Conservation (phyloP, 2,329 filamentous ascomycete genomes). For the Aspergillus phoenicis region DNA sequence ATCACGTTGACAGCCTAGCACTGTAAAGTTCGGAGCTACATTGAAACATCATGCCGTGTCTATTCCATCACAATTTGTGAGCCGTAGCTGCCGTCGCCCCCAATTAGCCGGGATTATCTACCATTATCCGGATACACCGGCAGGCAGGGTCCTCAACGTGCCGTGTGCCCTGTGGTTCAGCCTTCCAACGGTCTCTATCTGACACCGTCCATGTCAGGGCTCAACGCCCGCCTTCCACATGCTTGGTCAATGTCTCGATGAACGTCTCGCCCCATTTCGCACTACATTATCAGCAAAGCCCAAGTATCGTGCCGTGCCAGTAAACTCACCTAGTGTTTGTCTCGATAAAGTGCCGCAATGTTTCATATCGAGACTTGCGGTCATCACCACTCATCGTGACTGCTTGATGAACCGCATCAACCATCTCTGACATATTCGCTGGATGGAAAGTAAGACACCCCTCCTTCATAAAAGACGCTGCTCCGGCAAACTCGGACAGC, state of each 20-base stretch:
- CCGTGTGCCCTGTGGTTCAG: too few species aligned
- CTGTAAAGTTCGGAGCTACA: too few species aligned
- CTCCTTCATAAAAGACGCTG: slow-evolving; percentile 78
- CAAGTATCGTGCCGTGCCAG: background rate
- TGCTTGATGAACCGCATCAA: slow-evolving; percentile 81
- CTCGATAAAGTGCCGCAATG: slow-evolving; percentile 84
- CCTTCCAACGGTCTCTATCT: too few species aligned
- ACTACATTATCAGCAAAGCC: slow-evolving; percentile 19
- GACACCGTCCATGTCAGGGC: too few species aligned
- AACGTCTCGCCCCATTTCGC: slow-evolving; percentile 38
- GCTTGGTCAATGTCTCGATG: slow-evolving; percentile 17
- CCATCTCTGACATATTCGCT: slow-evolving; percentile 91
- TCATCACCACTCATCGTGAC: slow-evolving; percentile 85
- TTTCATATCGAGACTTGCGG: slow-evolving; percentile 76
- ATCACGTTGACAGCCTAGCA: too few species aligned
- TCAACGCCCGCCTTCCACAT: background rate
- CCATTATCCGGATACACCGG: too few species aligned
- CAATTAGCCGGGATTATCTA: too few species aligned
- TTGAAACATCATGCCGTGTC: too few species aligned
- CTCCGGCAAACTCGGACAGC: slow-evolving; percentile 92
- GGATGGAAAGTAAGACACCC: slow-evolving; percentile 90
- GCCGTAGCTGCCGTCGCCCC: too few species aligned
- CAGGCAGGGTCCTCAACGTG: too few species aligned
- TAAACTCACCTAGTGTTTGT: slow-evolving; percentile 74
- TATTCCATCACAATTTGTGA: too few species aligned